phyloP scores from a whole-genome alignment of 768 basidiomycete genomes.

The Amanita molliuscula region DNA sequence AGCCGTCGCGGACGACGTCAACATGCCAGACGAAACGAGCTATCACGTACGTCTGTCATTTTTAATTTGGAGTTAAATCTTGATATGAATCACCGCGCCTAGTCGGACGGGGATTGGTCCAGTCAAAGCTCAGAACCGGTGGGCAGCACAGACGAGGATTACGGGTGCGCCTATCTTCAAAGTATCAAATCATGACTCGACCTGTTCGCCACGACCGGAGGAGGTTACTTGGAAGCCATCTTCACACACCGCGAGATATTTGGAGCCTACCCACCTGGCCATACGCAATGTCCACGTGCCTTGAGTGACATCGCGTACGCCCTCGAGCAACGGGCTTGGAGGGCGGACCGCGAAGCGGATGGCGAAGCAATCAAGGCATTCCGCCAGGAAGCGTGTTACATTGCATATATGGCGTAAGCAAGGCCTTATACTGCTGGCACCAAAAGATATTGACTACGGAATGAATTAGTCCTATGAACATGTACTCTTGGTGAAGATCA shows the following conservation, averaged over 20 bases:
- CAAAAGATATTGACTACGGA: background rate
- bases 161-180: slow-evolving; percentile 56
- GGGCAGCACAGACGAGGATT: slow-evolving; percentile 21
- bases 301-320: slow-evolving; percentile 57
- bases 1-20: slow-evolving; percentile 25
- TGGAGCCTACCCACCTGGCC: slow-evolving; percentile 49
- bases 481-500: background rate
- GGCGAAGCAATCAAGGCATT: slow-evolving; percentile 60
- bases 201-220: slow-evolving; percentile 48
- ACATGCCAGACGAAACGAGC: slow-evolving; percentile 35
- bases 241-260: slow-evolving; percentile 70
- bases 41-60: slow-evolving; percentile 1
- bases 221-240: slow-evolving; percentile 69
- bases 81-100: background rate
- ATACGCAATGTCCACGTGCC: slow-evolving; percentile 51
- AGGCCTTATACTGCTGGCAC: background rate
- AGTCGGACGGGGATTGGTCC: slow-evolving; percentile 40
- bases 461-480: background rate
- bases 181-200: slow-evolving; percentile 48
- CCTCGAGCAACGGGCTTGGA: slow-evolving; percentile 57
- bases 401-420: slow-evolving; percentile 31
- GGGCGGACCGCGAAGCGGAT: slow-evolving; percentile 62
- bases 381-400: slow-evolving; percentile 58
- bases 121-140: slow-evolving; percentile 31
- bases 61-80: background rate